Base-by-base conservation (phyloP, 768 basidiomycete genomes). In the Agrocybe pediades region DNA sequence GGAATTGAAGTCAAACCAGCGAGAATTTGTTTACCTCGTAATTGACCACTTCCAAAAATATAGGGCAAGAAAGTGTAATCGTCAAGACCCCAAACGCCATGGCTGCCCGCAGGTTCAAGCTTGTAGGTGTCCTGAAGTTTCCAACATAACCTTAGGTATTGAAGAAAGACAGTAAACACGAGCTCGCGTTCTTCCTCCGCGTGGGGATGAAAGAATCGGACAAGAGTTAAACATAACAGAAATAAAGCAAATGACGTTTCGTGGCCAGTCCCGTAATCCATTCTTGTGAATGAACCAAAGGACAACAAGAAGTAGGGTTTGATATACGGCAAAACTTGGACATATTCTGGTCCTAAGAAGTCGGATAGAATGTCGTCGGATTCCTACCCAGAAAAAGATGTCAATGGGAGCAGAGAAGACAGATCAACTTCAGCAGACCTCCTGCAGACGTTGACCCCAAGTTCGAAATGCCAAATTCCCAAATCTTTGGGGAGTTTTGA, bases 241-340 rank as follows among this genome's bases (percentile, higher is more conserved):
- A 92, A 89, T 16, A 95, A 72, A 6, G 82, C 83, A 65, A 97
- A 98, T 0, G 90, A 87, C 0, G 92, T 81, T 74, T 98, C 97
- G 63, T 99, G 97, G 1, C 97, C 97, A 3, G 92, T 94, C 1
- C 97, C 96, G 65, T 98, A 98, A 75, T 99, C 97, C 74, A 98
- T 85, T 50, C 97, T 84, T 11, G 82, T 80, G 62, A 92, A 89
- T 3, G 90, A 94, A 7, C 97, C 97, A 68, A 98, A 98, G 1
- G 94, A 88, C 2, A 84, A 77, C 49, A 89, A 62, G 25, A 98
- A 70, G 59, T 96, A 90, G 1, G 94, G 92, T 29, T 84, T 82
- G 48, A 98, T 66, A 51, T 87, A 83, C 2, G 86, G 85, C 30
- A 85, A 74, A 6, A 76, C 79, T 15, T 69, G 56, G 17, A 65